Percentiles rank a stretch among this genome's conserved stretches.
Evolutionary conservation across 2,329 filamentous ascomycete species (phyloP).

Genomic region (Thelonectria olida): DNA sequence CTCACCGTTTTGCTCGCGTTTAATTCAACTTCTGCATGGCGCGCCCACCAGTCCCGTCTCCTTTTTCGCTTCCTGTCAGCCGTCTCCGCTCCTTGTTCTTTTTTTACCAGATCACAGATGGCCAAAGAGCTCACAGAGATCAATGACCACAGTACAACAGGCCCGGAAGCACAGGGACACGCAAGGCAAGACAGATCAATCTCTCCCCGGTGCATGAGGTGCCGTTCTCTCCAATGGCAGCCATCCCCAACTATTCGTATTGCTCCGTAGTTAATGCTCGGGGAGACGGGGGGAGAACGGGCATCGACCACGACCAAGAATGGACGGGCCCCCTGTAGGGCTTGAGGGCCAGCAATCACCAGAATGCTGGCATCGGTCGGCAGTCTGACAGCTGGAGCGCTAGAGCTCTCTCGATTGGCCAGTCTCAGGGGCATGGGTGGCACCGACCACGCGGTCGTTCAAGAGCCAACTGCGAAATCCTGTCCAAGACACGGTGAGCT

Average conservation of each 20-base stretch:
- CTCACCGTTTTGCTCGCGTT: constrained; percentile 17
- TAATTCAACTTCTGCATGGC: constrained; percentile 21
- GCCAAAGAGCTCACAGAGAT: background rate
- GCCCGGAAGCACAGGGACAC: background rate
- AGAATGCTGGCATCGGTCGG: constrained; percentile 29
- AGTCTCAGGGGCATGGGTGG: constrained; percentile 34
- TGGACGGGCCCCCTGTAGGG: constrained; percentile 13
- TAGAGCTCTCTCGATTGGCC: constrained; percentile 30
- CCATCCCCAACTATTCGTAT: no score
- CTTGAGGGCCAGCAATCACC: constrained; percentile 27
- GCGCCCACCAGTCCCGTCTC: constrained; percentile 15
- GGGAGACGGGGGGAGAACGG: background rate
- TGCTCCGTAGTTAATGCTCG: no score
- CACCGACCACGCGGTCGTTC: constrained; percentile 41
- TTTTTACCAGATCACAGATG: background rate
- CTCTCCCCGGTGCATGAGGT: no score
- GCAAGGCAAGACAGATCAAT: background rate
- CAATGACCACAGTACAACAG: background rate
- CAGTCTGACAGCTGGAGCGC: constrained; percentile 30
- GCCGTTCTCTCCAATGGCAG: no score
- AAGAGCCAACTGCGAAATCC: constrained; percentile 32
- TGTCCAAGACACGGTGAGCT: constrained; percentile 35
- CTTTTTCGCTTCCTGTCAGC: constrained; percentile 16
- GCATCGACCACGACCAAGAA: background rate
- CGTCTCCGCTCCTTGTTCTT: constrained; percentile 2